These are phyloP conservation scores for Musa balbisiana DNA, from an alignment of 202 grass and related monocot species.

Conservation along the genomic window DNA sequence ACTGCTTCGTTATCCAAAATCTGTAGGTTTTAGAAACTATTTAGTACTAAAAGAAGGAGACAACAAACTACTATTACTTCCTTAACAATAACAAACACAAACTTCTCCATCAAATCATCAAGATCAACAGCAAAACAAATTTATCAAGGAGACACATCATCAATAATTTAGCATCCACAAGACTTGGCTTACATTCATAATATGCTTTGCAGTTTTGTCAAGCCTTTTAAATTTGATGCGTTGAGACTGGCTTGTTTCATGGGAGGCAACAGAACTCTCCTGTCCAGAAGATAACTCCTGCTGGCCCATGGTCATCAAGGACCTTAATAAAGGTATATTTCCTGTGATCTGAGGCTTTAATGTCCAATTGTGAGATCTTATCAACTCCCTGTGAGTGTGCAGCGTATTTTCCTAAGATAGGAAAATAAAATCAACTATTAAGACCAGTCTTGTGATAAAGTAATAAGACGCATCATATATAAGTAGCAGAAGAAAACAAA, in stretches of 20 bases:
- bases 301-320: slow-evolving; percentile 31
- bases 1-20: slow-evolving; percentile 86
- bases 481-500: not conserved
- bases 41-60: not conserved
- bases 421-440: not conserved
- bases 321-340: slow-evolving; percentile 27
- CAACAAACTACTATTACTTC: too few species aligned
- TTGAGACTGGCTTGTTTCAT: slow-evolving; percentile 32
- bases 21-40: slow-evolving; percentile 25
- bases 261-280: slow-evolving; percentile 29
- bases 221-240: slow-evolving; percentile 83
- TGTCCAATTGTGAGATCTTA: slow-evolving; percentile 1
- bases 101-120: too few species aligned
- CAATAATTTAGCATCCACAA: not conserved
- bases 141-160: not conserved
- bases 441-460: not conserved
- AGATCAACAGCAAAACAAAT: too few species aligned
- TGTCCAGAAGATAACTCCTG: slow-evolving; percentile 33
- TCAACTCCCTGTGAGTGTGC: not conserved
- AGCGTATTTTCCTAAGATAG: not conserved
- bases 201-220: slow-evolving; percentile 79
- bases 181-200: slow-evolving; percentile 60
- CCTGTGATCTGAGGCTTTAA: slow-evolving; percentile 17
- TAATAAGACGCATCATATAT: not conserved
- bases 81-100: too few species aligned